Evolutionary conservation across 2,329 filamentous ascomycete species (phyloP).

Genomic region (Exophiala spinifera): DNA sequence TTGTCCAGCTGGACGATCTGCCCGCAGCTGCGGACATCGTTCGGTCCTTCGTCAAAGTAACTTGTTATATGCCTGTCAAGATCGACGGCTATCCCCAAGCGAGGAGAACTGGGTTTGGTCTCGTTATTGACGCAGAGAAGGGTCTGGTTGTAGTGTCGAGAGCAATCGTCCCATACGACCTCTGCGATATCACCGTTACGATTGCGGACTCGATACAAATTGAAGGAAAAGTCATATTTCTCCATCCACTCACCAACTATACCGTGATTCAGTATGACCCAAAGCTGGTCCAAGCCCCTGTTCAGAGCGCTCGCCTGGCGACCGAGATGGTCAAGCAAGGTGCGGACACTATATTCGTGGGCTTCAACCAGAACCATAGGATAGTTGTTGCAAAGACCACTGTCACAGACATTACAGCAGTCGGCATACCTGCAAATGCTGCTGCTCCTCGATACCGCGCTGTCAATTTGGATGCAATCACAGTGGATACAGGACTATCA

Average conservation of each 20-base stretch:
- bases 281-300: conserved; percentile 85
- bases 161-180: conserved; percentile 91
- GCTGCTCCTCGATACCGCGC: conserved; percentile 89
- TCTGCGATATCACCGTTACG: conserved; percentile 93
- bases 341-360: conserved; percentile 91
- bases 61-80: conserved; percentile 91
- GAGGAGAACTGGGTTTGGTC: conserved; percentile 87
- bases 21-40: conserved; percentile 90
- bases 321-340: conserved; percentile 83
- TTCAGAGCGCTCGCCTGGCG: conserved; percentile 82
- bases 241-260: conserved; percentile 96
- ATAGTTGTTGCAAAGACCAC: conserved; percentile 92
- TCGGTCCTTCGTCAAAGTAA: conserved; percentile 89
- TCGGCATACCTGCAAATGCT: conserved; percentile 90
- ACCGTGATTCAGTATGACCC: conserved; percentile 94
- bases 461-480: conserved; percentile 94
- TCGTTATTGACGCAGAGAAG: conserved; percentile 96
- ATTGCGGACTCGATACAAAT: conserved; percentile 96
- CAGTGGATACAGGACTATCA: conserved; percentile 88
- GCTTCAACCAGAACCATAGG: conserved; percentile 93
- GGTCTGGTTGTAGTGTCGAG: conserved; percentile 91
- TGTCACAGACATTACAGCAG: conserved; percentile 95
- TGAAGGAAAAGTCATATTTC: conserved; percentile 88
- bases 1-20: conserved; percentile 86
- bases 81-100: conserved; percentile 97